These are phyloP conservation scores for Neofusicoccum sp. DNA, from an alignment of 2,329 filamentous ascomycete genomes.

Conservation along the genomic window DNA sequence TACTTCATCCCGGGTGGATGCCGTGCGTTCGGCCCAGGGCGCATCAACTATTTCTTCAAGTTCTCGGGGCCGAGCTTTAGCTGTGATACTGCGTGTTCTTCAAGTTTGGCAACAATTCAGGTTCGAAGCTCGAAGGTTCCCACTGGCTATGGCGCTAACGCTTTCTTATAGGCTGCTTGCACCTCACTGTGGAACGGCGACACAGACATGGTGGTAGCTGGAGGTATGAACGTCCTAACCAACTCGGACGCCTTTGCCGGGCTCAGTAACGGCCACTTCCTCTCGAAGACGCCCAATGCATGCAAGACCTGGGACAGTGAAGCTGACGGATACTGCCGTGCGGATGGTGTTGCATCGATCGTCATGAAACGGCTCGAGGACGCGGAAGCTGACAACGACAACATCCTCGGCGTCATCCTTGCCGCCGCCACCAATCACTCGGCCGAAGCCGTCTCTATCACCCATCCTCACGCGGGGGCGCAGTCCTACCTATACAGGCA, in stretches of 20 bases:
- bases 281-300: conserved; percentile 29
- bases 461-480: conserved; percentile 27
- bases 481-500: conserved; percentile 25
- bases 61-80: conserved; percentile 29
- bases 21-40: conserved; percentile 56
- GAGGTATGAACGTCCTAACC: conserved; percentile 32
- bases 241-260: conserved; percentile 48
- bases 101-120: conserved; percentile 29
- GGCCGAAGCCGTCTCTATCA: conserved; percentile 32
- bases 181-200: conserved; percentile 26
- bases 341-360: conserved; percentile 32
- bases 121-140: conserved; percentile 17
- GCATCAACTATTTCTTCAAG: conserved; percentile 45
- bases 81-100: conserved; percentile 30
- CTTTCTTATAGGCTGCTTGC: conserved; percentile 25
- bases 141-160: no score
- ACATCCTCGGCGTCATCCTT: conserved; percentile 32
- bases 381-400: conserved; percentile 41
- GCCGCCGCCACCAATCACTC: conserved; percentile 49
- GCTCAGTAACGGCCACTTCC: conserved; percentile 30
- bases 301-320: conserved; percentile 37
- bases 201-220: conserved; percentile 31
- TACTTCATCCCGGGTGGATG: conserved; percentile 57
- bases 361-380: conserved; percentile 40
- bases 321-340: conserved; percentile 42